A percentile compares a stretch with the other conserved stretches of the same genome.
phyloP scores from a whole-genome alignment of 2,329 filamentous ascomycete genomes.

The Pseudogymnoascus sp. region DNA sequence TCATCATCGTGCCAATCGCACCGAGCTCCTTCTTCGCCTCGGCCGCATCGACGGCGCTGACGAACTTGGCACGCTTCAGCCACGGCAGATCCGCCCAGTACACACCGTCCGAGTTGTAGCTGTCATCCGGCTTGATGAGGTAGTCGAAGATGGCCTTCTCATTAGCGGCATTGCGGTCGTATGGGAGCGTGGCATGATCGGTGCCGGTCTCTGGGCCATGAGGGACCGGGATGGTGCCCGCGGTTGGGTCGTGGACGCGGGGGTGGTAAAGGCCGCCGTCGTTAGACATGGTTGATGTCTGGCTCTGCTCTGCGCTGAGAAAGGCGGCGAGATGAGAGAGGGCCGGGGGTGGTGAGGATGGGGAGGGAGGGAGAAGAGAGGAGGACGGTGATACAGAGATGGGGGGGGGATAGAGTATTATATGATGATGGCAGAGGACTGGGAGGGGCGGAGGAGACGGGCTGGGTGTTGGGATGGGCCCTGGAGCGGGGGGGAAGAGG shows the following conservation, averaged over 20 bases:
- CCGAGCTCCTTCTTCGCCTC: conserved; percentile 62
- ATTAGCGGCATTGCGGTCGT: conserved; percentile 14
- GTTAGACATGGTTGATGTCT: background rate
- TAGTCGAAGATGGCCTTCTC: conserved; percentile 63
- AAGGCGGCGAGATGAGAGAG: background rate
- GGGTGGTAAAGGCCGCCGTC: conserved; percentile 19
- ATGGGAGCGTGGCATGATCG: conserved; percentile 19
- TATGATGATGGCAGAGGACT: background rate
- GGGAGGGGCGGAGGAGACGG: background rate
- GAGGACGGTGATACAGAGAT: background rate
- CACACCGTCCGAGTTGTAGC: conserved; percentile 69
- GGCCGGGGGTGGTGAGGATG: background rate
- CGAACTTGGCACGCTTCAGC: conserved; percentile 62
- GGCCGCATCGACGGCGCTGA: conserved; percentile 60
- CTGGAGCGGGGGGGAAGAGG: background rate
- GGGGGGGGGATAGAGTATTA: background rate
- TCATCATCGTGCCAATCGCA: conserved; percentile 69
- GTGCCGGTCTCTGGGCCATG: conserved; percentile 26
- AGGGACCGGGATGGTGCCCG: conserved; percentile 21
- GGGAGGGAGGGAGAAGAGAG: conserved; percentile 1
- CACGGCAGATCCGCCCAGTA: conserved; percentile 91
- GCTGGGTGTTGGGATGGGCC: background rate
- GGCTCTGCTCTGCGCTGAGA: background rate
- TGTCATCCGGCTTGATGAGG: conserved; percentile 80
- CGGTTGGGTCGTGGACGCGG: conserved; percentile 22